Percentiles rank a stretch among this genome's conserved stretches.
Conservation (phyloP, 139 green algal genomes). For the Chlamydomonas sp. region DNA sequence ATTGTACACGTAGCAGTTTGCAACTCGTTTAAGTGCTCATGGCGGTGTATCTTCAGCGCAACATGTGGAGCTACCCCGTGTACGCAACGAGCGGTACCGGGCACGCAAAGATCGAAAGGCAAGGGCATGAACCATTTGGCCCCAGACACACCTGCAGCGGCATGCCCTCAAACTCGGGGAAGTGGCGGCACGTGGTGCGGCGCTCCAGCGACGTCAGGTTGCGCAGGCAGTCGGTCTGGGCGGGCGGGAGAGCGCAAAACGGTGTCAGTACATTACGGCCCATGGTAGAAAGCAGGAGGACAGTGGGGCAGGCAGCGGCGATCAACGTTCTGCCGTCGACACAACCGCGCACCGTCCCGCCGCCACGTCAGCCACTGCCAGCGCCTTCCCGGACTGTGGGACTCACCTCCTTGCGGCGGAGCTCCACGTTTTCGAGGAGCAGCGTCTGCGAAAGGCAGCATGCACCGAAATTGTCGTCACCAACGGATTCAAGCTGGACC, state of each 20-base stretch:
- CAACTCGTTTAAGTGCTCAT: no score
- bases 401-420: constrained; percentile 23
- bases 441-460: constrained; percentile 5
- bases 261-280: background rate
- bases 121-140: background rate
- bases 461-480: background rate
- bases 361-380: no score
- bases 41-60: background rate
- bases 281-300: background rate
- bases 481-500: background rate
- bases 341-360: background rate
- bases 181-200: constrained; percentile 41
- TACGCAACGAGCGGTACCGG: background rate
- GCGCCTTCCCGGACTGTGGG: background rate
- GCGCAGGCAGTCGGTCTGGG: constrained; percentile 32
- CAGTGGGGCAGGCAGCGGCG: background rate
- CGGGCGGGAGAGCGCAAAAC: background rate
- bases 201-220: constrained; percentile 38
- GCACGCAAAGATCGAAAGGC: no score
- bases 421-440: constrained; percentile 43
- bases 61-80: background rate
- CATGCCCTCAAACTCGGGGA: constrained; percentile 42
- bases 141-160: constrained; percentile 25
- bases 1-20: no score
- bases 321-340: background rate